These are phyloP conservation scores for Collybia nuda DNA, from an alignment of 768 basidiomycete genomes.

Conservation along the genomic window DNA sequence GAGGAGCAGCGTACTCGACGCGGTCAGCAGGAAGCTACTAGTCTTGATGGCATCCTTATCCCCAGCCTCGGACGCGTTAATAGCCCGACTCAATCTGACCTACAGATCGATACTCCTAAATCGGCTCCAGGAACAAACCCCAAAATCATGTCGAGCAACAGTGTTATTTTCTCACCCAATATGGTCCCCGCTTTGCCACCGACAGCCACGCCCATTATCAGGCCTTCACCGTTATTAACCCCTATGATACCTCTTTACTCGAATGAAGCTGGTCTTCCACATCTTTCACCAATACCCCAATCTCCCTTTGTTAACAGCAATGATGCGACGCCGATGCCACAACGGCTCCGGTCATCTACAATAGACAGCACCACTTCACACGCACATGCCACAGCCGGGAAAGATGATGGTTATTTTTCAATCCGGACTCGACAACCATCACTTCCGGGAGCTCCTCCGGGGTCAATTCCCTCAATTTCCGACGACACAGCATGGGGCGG, in stretches of 20 bases:
- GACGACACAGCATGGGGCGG: slow-evolving; percentile 50
- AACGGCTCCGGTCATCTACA: slow-evolving; percentile 42
- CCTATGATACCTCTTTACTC: slow-evolving; percentile 54
- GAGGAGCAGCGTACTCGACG: slow-evolving; percentile 58
- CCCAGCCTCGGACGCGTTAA: slow-evolving; percentile 16
- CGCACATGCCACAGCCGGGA: slow-evolving; percentile 7
- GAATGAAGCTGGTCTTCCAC: slow-evolving; percentile 16
- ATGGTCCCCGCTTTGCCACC: slow-evolving; percentile 70
- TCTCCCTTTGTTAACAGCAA: slow-evolving; percentile 31
- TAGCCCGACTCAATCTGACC: not conserved
- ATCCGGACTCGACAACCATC: slow-evolving; percentile 45
- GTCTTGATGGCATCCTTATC: slow-evolving; percentile 19
- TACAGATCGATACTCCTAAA: slow-evolving; percentile 3
- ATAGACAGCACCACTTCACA: slow-evolving; percentile 28
- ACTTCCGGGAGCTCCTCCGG: slow-evolving; percentile 31
- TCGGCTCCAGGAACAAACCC: slow-evolving; percentile 18
- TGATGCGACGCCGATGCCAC: slow-evolving; percentile 30
- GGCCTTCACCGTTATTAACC: slow-evolving; percentile 55
- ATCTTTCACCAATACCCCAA: slow-evolving; percentile 39
- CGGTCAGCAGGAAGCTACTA: slow-evolving; percentile 28
- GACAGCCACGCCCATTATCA: slow-evolving; percentile 36
- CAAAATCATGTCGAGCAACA: slow-evolving; percentile 23
- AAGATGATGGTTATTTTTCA: slow-evolving; percentile 55
- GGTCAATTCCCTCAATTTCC: slow-evolving; percentile 33
- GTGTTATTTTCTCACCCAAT: slow-evolving; percentile 60